Percentiles rank a stretch among this genome's conserved stretches.
Conservation (phyloP, 2,329 filamentous ascomycete genomes). For the Falciphora oryzae region DNA sequence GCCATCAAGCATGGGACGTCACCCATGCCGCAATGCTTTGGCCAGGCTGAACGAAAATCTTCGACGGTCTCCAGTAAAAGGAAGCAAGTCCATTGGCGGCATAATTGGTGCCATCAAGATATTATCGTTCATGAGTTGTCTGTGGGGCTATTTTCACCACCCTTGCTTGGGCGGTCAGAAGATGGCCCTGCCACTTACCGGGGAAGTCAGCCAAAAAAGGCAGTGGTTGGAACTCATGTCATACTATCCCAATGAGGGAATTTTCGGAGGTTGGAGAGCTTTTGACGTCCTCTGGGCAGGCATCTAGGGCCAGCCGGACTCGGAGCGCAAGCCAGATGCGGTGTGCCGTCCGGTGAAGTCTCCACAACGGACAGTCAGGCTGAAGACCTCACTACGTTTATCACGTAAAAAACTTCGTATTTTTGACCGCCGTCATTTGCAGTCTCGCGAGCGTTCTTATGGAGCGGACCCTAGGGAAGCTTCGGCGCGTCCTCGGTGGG, state of each 20-base stretch:
- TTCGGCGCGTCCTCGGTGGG: background rate
- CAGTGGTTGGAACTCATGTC: no score
- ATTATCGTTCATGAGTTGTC: background rate
- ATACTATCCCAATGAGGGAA: no score
- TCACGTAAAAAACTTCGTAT: background rate
- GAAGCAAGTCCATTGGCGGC: background rate
- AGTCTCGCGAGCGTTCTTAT: background rate
- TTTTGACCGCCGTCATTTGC: background rate
- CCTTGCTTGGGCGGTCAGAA: no score
- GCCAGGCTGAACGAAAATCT: background rate
- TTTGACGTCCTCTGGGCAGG: no score
- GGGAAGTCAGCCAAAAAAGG: no score
- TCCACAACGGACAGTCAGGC: background rate
- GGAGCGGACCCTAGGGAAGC: background rate
- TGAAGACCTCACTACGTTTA: background rate
- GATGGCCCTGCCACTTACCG: no score
- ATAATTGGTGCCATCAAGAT: background rate
- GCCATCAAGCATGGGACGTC: background rate
- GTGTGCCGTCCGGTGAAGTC: no score
- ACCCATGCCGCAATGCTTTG: background rate
- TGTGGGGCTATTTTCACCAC: no score
- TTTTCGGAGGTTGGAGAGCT: no score
- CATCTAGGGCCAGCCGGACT: no score
- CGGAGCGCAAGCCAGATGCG: no score
- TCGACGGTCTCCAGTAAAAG: background rate